These are phyloP conservation scores for Backusella westeae DNA, from an alignment of 192 early-diverging fungal species.

Conservation along the genomic window DNA sequence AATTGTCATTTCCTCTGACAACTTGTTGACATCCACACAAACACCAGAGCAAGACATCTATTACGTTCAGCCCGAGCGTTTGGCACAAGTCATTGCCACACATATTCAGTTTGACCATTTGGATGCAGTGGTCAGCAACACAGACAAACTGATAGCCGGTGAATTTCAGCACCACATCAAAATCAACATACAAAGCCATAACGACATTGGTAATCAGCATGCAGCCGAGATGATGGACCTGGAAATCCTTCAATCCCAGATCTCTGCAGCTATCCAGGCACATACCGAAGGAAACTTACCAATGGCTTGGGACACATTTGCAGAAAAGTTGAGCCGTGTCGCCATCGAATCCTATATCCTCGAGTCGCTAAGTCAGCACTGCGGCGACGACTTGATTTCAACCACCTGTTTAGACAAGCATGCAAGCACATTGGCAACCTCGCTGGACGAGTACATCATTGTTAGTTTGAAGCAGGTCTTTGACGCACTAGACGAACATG, in stretches of 20 bases:
- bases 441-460: slow-evolving; percentile 22
- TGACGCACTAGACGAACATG: slow-evolving; percentile 10
- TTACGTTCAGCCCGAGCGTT: slow-evolving; percentile 12
- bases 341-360: slow-evolving; percentile 8
- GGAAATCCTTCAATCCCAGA: slow-evolving; percentile 27
- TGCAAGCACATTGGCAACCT: neutral
- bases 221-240: slow-evolving; percentile 23
- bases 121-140: slow-evolving; percentile 18
- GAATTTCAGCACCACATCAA: slow-evolving; percentile 25
- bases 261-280: slow-evolving; percentile 26
- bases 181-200: slow-evolving; percentile 5
- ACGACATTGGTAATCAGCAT: neutral
- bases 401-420: slow-evolving; percentile 16
- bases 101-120: slow-evolving; percentile 31
- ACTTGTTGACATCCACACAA: neutral
- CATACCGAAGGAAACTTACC: slow-evolving; percentile 24
- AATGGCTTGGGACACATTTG: slow-evolving; percentile 25
- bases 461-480: slow-evolving; percentile 12
- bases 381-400: neutral
- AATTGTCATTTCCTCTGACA: neutral
- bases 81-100: slow-evolving; percentile 21
- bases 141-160: slow-evolving; percentile 13
- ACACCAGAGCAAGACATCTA: neutral
- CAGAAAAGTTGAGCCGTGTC: slow-evolving; percentile 12
- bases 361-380: neutral